Evolutionary conservation across 768 basidiomycete species (phyloP).

Genomic region (Suillus discolor): DNA sequence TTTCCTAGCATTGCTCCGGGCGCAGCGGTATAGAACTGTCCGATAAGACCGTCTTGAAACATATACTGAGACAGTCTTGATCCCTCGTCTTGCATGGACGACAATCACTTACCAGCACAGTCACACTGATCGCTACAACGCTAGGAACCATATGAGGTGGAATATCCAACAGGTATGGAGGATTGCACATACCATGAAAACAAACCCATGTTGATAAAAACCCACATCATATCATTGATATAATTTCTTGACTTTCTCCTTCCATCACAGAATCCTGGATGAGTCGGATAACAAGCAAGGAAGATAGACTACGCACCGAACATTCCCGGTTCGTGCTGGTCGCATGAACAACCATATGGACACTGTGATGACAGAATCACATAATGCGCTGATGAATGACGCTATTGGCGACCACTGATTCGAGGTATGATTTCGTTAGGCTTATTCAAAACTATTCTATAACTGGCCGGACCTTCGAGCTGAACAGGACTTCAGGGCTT

Average conservation of each 20-base stretch:
- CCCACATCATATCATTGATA: conserved; percentile 17
- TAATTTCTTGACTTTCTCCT: conserved; percentile 10
- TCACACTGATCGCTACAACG: conserved; percentile 11
- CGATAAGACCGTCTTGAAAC: conserved; percentile 9
- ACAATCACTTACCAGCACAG: conserved; percentile 14
- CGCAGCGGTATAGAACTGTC: conserved; percentile 12
- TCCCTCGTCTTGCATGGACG: background rate
- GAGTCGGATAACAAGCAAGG: background rate
- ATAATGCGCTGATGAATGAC: conserved; percentile 19
- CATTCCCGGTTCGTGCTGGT: conserved; percentile 10
- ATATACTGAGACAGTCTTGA: conserved; percentile 15
- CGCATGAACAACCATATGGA: conserved; percentile 21
- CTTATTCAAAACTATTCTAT: background rate
- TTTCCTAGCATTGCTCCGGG: conserved; percentile 20
- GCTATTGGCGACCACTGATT: conserved; percentile 13
- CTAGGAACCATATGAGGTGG: conserved; percentile 1
- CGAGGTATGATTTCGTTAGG: background rate
- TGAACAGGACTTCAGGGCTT: conserved; percentile 8
- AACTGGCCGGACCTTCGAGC: conserved; percentile 11
- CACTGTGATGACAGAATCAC: conserved; percentile 22
- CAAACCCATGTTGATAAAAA: conserved; percentile 22
- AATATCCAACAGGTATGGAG: background rate
- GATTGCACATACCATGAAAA: conserved; percentile 19
- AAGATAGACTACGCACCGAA: conserved; percentile 13
- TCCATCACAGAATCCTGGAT: conserved; percentile 8